These are phyloP conservation scores for Ophiostoma sp. DNA, from an alignment of 2,329 filamentous ascomycete genomes.

Conservation along the genomic window DNA sequence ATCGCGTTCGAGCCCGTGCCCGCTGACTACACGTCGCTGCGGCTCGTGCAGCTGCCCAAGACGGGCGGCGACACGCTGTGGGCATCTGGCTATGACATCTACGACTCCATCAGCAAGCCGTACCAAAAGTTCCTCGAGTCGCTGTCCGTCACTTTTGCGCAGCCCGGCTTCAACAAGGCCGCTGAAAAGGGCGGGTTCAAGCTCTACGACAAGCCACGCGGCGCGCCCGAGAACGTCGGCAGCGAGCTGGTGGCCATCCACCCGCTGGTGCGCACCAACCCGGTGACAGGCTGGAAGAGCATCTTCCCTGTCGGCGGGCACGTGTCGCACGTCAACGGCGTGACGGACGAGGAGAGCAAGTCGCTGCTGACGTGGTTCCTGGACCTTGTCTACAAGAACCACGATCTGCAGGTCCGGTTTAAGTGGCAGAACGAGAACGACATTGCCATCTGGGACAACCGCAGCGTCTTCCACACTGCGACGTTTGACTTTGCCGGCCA, in stretches of 20 bases:
- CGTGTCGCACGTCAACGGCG: slow-evolving; percentile 46
- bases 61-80: slow-evolving; percentile 39
- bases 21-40: slow-evolving; percentile 50
- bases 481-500: slow-evolving; percentile 51
- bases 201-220: slow-evolving; percentile 43
- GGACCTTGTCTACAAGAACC: slow-evolving; percentile 48
- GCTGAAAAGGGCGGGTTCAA: slow-evolving; percentile 43
- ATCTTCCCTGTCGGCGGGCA: slow-evolving; percentile 51
- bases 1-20: slow-evolving; percentile 46
- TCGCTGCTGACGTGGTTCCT: slow-evolving; percentile 47
- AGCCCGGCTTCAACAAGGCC: slow-evolving; percentile 46
- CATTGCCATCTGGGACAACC: slow-evolving; percentile 54
- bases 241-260: slow-evolving; percentile 45
- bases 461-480: slow-evolving; percentile 52
- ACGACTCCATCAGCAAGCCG: slow-evolving; percentile 45
- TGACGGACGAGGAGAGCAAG: slow-evolving; percentile 45
- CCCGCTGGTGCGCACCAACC: slow-evolving; percentile 53
- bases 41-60: slow-evolving; percentile 34
- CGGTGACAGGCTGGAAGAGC: slow-evolving; percentile 54
- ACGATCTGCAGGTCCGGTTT: slow-evolving; percentile 50
- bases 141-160: slow-evolving; percentile 51
- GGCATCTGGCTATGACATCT: slow-evolving; percentile 44
- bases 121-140: slow-evolving; percentile 53
- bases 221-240: slow-evolving; percentile 49
- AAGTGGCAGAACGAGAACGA: slow-evolving; percentile 45